Percentiles rank a stretch among this genome's conserved stretches.
These are phyloP conservation scores for Annona cherimola DNA, from an alignment of 164 flowering plant species.

Conservation along the genomic window DNA sequence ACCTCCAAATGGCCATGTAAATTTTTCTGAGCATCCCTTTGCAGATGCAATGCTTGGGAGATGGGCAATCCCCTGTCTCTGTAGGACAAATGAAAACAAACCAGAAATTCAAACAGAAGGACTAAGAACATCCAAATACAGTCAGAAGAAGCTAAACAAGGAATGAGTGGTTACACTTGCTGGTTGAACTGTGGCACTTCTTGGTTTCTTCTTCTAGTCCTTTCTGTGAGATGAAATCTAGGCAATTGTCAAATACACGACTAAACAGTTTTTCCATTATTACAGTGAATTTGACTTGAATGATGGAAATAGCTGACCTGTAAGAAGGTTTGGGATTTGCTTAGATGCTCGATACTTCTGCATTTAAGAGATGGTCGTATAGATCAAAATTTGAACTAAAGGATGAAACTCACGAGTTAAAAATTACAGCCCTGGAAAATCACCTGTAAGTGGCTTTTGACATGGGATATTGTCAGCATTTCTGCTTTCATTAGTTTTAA, in stretches of 20 bases:
- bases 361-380: slow-evolving; percentile 2
- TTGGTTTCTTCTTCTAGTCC: background rate
- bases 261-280: background rate
- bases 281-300: background rate
- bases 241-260: background rate
- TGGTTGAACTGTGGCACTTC: background rate
- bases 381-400: background rate
- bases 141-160: background rate
- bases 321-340: slow-evolving; percentile 32
- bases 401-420: background rate
- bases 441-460: slow-evolving; percentile 84
- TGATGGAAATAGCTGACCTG: slow-evolving; percentile 3
- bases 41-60: slow-evolving; percentile 12
- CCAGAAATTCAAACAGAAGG: background rate
- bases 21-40: slow-evolving; percentile 9
- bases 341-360: slow-evolving; percentile 72
- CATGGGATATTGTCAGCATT: slow-evolving; percentile 68
- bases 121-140: background rate
- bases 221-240: background rate
- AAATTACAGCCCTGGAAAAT: background rate
- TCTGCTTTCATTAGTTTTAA: slow-evolving; percentile 63
- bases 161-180: background rate
- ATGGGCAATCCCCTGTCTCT: background rate
- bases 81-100: background rate
- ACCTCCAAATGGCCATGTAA: slow-evolving; percentile 13